Percentiles rank a stretch among this genome's conserved stretches.
These are phyloP conservation scores for Ascochyta koolunga DNA, from an alignment of 2,329 filamentous ascomycete species.

Conservation along the genomic window DNA sequence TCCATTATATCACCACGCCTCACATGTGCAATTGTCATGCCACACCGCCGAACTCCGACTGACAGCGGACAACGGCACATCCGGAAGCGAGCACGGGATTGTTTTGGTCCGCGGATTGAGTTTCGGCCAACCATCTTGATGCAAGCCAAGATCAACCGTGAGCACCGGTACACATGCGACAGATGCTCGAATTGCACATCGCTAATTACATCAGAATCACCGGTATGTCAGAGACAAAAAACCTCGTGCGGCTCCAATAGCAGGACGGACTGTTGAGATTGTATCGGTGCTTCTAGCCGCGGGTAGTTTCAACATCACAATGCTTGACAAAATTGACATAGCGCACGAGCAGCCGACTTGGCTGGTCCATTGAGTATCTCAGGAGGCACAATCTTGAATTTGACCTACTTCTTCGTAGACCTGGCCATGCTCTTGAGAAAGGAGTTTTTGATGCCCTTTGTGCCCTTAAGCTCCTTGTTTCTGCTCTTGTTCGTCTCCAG, in stretches of 20 bases:
- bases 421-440: conserved; percentile 53
- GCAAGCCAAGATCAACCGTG: background rate
- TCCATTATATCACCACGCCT: too few relatives aligned
- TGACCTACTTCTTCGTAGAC: conserved; percentile 15
- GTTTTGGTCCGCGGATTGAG: background rate
- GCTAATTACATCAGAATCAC: background rate
- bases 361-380: background rate
- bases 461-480: conserved; percentile 54
- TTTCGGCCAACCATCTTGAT: background rate
- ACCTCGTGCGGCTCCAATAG: too few relatives aligned
- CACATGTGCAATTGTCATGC: background rate
- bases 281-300: too few relatives aligned
- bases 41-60: background rate
- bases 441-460: conserved; percentile 47
- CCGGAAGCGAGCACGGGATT: background rate
- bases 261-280: too few relatives aligned
- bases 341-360: too few relatives aligned
- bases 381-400: background rate
- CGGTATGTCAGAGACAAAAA: background rate
- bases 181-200: background rate
- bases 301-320: background rate
- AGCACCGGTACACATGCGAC: background rate
- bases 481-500: conserved; percentile 55
- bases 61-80: background rate
- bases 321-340: background rate